Evolutionary conservation across 1,284 basidiomycete genomes (phyloP), one percentile per base, ranked within the genome.

Genomic region (Lentinus polychrous): DNA sequence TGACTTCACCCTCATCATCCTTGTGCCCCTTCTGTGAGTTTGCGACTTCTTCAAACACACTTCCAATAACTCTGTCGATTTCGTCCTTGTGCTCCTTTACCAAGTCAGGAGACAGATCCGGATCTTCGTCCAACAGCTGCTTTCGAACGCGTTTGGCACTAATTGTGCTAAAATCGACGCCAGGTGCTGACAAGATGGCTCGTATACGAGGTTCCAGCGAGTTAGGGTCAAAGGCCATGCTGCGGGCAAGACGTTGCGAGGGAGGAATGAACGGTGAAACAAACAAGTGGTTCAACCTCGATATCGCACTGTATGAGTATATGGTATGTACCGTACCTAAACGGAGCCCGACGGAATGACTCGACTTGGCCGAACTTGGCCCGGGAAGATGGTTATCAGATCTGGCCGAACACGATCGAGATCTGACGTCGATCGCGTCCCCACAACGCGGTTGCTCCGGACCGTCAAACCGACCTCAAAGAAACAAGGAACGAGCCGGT

Each of bases 111-210:
- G 80, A 78, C 43, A 87, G 59, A 7, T 70, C 64, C 22, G 75
- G 66, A 51, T 76, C 73, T 49, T 73, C 61, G 45, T 72, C 73
- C 51, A 78, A 61, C 37, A 89, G 69, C 60, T 78, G 73, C 53
- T 79, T 79, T 54, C 86, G 76, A 57, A 90, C 86, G 67, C 81
- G 79, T 67, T 85, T 88, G 46, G 86, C 86, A 59, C 81, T 86
- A 65, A 90, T 86, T 38, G 81, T 85, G 39, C 69, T 53, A 56
- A 90, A 73, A 70, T 90, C 83, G 43, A 76, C 81, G 43, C 77
- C 79, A 6, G 86, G 86, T 14, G 81, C 77, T 38, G 76, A 71
- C 48, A 90, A 76, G 62, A 90, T 86, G 51, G 71, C 68, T 51
- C 71, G 71, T 59, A 90, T 80, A 49, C 67, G 72, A n/a, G 74